These are phyloP conservation scores for Yarrowia keelungensis DNA, from an alignment of 805 yeast genomes.

Conservation along the genomic window DNA sequence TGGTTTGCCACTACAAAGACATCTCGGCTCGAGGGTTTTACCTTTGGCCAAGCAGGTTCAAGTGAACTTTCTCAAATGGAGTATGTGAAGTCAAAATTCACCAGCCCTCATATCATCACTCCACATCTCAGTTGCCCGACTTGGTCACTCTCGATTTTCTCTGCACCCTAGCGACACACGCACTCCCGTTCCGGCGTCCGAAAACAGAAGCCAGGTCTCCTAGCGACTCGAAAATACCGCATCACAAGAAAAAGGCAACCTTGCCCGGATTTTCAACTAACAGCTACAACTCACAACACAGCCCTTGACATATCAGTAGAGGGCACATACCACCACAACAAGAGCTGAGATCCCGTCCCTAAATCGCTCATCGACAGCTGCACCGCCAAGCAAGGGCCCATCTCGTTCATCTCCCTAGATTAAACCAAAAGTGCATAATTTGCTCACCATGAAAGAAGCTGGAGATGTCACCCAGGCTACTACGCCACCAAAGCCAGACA, in stretches of 20 bases:
- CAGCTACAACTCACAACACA: too few relatives aligned
- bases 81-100: constrained; percentile 18
- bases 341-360: neutral
- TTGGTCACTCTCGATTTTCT: constrained; percentile 11
- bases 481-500: constrained; percentile 28
- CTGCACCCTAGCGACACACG: too few relatives aligned
- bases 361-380: constrained; percentile 4
- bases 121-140: constrained; percentile 19
- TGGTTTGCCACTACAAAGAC: neutral
- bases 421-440: constrained; percentile 32
- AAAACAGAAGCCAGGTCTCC: too few relatives aligned
- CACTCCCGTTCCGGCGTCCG: too few relatives aligned
- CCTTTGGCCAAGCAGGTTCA: constrained; percentile 36
- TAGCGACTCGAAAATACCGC: too few relatives aligned
- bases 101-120: constrained; percentile 35
- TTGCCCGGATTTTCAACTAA: too few relatives aligned
- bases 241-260: too few relatives aligned
- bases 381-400: constrained; percentile 14
- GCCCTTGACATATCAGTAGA: too few relatives aligned
- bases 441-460: constrained; percentile 35
- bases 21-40: constrained; percentile 3
- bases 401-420: constrained; percentile 2
- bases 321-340: too few relatives aligned
- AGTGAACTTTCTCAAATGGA: constrained; percentile 10
- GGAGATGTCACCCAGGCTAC: neutral